These are phyloP conservation scores for Schrenkiella parvula DNA, from an alignment of 345 rosid genomes.

Conservation along the genomic window DNA sequence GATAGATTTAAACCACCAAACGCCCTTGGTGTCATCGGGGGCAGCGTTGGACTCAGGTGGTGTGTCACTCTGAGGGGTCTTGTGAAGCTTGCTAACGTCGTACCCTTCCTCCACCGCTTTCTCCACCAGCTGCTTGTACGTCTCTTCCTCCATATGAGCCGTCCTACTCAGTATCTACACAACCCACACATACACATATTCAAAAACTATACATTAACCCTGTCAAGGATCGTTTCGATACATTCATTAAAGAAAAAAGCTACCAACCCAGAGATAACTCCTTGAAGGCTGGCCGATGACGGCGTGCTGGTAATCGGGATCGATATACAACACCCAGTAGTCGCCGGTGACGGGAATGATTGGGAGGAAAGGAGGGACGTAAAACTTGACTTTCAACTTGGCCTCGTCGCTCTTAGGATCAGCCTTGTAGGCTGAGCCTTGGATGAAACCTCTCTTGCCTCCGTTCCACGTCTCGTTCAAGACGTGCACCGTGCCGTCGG, in stretches of 20 bases:
- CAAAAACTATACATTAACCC: no score
- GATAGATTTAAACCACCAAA: constrained; percentile 90
- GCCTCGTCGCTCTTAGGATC: constrained; percentile 79
- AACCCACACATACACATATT: background rate
- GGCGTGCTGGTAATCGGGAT: constrained; percentile 60
- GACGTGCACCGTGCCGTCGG: constrained; percentile 74
- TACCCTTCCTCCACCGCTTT: constrained; percentile 64
- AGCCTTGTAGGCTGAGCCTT: constrained; percentile 74
- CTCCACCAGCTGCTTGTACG: constrained; percentile 51
- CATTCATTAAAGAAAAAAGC: no score
- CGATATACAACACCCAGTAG: constrained; percentile 77
- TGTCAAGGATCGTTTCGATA: no score
- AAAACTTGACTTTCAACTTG: constrained; percentile 86
- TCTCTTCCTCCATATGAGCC: constrained; percentile 53
- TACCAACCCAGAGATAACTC: constrained; percentile 72
- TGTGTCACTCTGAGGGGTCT: constrained; percentile 61
- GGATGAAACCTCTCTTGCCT: constrained; percentile 62
- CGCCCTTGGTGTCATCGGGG: constrained; percentile 63
- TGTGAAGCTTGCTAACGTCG: constrained; percentile 70
- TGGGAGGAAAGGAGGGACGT: constrained; percentile 83
- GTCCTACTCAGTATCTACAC: constrained; percentile 69
- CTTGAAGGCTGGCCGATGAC: constrained; percentile 73
- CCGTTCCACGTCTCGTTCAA: constrained; percentile 75
- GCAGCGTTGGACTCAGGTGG: constrained; percentile 53
- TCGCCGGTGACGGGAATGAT: constrained; percentile 74